phyloP scores from a whole-genome alignment of 106 monocot species.

The Apostasia ramifera region DNA sequence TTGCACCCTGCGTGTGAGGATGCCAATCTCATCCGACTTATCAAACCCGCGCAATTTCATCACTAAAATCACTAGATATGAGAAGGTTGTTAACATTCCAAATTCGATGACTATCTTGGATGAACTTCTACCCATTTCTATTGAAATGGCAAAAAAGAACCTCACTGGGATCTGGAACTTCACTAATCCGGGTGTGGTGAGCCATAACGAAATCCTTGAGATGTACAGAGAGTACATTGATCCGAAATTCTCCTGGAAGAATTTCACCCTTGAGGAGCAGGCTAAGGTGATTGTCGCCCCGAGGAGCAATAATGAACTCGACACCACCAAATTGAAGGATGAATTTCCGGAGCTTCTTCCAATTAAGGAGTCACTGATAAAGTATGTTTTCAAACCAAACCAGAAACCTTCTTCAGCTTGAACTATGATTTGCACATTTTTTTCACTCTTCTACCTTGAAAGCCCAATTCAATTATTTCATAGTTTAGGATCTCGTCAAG shows the following conservation, averaged over 20 bases:
- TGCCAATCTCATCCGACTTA: constrained; percentile 64
- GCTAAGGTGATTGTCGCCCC: constrained; percentile 61
- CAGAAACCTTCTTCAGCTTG: constrained; percentile 36
- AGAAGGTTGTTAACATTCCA: constrained; percentile 54
- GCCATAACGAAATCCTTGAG: constrained; percentile 55
- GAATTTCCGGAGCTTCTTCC: constrained; percentile 46
- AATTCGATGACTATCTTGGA: constrained; percentile 65
- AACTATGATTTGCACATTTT: not conserved
- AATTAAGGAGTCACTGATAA: constrained; percentile 48
- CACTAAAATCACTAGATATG: constrained; percentile 50
- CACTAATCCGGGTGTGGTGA: constrained; percentile 58
- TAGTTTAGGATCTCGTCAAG: too few relatives aligned
- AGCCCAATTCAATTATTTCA: too few relatives aligned
- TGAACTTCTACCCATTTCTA: constrained; percentile 52
- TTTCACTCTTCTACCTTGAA: too few relatives aligned
- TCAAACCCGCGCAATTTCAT: constrained; percentile 58
- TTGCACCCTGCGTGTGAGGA: constrained; percentile 52
- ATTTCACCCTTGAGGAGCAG: constrained; percentile 52
- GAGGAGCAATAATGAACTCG: constrained; percentile 55
- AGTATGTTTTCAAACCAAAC: constrained; percentile 45
- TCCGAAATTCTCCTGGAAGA: constrained; percentile 57
- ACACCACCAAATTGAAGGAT: constrained; percentile 33
- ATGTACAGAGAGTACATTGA: constrained; percentile 61
- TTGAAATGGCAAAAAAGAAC: constrained; percentile 66
- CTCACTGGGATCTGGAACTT: constrained; percentile 68